Evolutionary conservation across 495 filamentous ascomycete species (phyloP), one percentile per base, ranked within the genome.

Genomic region (Hyaloscypha finlandica): DNA sequence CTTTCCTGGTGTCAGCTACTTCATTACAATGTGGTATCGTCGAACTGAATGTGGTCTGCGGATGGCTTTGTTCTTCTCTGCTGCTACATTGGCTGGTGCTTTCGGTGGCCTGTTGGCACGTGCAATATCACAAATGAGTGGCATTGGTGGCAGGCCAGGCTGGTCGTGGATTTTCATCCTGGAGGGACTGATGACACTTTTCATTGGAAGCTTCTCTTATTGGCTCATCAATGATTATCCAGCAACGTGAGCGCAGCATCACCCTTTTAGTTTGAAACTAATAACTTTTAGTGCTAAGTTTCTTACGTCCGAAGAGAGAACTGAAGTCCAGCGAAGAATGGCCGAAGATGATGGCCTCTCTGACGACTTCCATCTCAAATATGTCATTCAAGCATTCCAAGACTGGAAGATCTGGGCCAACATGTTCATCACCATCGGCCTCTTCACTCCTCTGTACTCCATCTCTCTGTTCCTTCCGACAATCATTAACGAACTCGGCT

Each of bases 161-260:
- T 91, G 88, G 89, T 78, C 83, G 9, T 89, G 87, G 86, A 89
- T 90, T 48, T 90, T 89, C 70, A 88, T 90, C 67, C 74, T 90
- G 33, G 88, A 91, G 76, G 88, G 84, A 33, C 22, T 55, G 32
- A 61, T 77, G n/a, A 77, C 77, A 48, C 42, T 75, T 6, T 19
- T 76, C 25, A 71, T 80, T 54, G 79, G 80, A 6, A 66, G 78
- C 33, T 56, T 70, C 35, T 75, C 85, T 53, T 84, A 83, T 51
- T 86, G 81, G 69, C 69, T 81, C 32, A 82, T 89, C 39, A 78
- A 82, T n/a, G 86, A 89, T 67, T 88, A 85, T 75, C 87, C 86
- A 0, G 79, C 78, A 14, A 81, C 77, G 67, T 80, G 62, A 76
- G 77, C 69, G 16, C 53, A 39, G 16, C 45, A 8, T 3, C n/a